A percentile compares a stretch with the other conserved stretches of the same genome.
These are phyloP conservation scores for maize (Zea mays) DNA, from an alignment of 176 grass and related monocot genomes.

Conservation along the genomic window Zm-B73-REFERENCE-NAM-5.0 NC_050104.1:159550501-159551000, in stretches of 20 bases:
- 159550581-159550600: constrained; percentile 59
- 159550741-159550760: constrained; percentile 10
- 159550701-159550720: constrained; percentile 40
- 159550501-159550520: constrained; percentile 1
- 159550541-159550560: constrained; percentile 68
- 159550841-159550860: constrained; percentile 41
- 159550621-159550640: constrained; percentile 38
- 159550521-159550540: constrained; percentile 54
- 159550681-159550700: constrained; percentile 45
- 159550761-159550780: neutral
- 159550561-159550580: constrained; percentile 80
- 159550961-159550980: constrained; percentile 24
- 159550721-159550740: constrained; percentile 60
- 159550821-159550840: constrained; percentile 34
- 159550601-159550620: constrained; percentile 32
- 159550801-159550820: constrained; percentile 60
- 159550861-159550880: constrained; percentile 41
- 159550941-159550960: neutral
- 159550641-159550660: constrained; percentile 35
- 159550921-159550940: neutral
- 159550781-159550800: constrained; percentile 36
- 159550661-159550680: constrained; percentile 24
- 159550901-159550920: neutral
- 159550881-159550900: constrained; percentile 14
- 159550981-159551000: constrained; percentile 33